A percentile compares a stretch with the other conserved stretches of the same genome.
phyloP scores from a whole-genome alignment of 495 filamentous ascomycete genomes.

The Lophiostoma macrostomum region DNA sequence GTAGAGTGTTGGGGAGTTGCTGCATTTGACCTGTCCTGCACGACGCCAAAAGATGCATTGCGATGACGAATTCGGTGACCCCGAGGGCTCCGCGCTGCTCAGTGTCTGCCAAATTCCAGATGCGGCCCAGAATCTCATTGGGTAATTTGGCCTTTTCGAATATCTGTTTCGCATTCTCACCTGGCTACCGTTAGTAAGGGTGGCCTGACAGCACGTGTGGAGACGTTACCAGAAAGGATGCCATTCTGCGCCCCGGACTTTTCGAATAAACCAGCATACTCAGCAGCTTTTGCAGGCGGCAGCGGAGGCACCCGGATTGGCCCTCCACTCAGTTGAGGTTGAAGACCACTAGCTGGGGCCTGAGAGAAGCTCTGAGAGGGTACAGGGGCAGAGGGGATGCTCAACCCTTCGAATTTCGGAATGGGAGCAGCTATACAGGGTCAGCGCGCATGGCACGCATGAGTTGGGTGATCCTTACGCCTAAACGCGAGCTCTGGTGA shows the following conservation, averaged over 20 bases:
- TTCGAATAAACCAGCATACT: conserved; percentile 84
- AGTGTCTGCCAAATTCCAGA: conserved; percentile 92
- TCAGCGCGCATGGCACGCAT: conserved; percentile 17
- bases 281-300: conserved; percentile 80
- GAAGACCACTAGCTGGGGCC: conserved; percentile 39
- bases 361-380: conserved; percentile 35
- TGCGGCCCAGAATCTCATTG: conserved; percentile 84
- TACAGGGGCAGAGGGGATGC: conserved; percentile 35
- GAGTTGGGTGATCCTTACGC: conserved; percentile 45
- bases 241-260: conserved; percentile 76
- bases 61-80: conserved; percentile 90
- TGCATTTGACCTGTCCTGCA: conserved; percentile 79
- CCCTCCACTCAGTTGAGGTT: conserved; percentile 63
- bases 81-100: conserved; percentile 88
- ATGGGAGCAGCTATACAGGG: conserved; percentile 66
- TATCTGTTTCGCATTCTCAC: conserved; percentile 86
- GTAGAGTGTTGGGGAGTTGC: conserved; percentile 75
- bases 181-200: conserved; percentile 34
- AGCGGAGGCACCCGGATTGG: conserved; percentile 88
- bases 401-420: conserved; percentile 82
- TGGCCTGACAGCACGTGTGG: too few species aligned
- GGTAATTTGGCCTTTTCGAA: conserved; percentile 89
- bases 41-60: conserved; percentile 93
- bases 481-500: conserved; percentile 71
- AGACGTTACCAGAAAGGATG: conserved; percentile 70